phyloP scores from a whole-genome alignment of 148 eudicot species.

The Chenopodium quinoa region DNA sequence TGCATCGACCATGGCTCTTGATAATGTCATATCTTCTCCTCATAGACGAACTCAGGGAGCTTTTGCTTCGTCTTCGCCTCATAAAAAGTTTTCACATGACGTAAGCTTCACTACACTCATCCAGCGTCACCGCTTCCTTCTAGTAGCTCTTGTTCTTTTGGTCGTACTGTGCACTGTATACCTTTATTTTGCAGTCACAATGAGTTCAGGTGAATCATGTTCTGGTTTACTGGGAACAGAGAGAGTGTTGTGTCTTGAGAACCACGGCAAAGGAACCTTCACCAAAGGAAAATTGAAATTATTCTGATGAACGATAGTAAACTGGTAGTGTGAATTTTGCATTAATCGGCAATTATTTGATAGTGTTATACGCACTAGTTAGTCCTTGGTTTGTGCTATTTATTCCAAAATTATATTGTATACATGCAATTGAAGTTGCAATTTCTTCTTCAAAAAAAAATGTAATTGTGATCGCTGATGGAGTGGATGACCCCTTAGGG shows the following conservation, averaged over 20 bases:
- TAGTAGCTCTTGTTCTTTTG: constrained; percentile 74
- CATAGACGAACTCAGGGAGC: constrained; percentile 68
- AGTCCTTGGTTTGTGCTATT: constrained; percentile 13
- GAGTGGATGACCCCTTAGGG: neutral
- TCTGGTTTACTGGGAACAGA: constrained; percentile 54
- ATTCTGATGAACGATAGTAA: constrained; percentile 23
- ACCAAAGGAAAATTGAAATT: constrained; percentile 64
- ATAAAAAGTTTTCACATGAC: constrained; percentile 42
- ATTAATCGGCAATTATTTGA: constrained; percentile 4
- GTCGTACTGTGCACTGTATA: constrained; percentile 73
- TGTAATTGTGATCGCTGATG: constrained; percentile 1
- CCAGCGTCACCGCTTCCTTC: constrained; percentile 78
- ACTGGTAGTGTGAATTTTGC: neutral
- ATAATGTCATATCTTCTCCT: constrained; percentile 60
- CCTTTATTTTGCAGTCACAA: constrained; percentile 84
- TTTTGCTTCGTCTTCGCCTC: constrained; percentile 35
- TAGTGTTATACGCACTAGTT: neutral
- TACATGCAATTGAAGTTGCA: constrained; percentile 8
- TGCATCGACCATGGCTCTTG: constrained; percentile 50
- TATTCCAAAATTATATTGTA: constrained; percentile 15
- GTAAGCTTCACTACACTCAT: constrained; percentile 62
- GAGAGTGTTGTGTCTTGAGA: constrained; percentile 53
- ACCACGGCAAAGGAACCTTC: constrained; percentile 44
- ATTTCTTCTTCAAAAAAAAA: neutral
- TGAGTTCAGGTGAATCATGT: constrained; percentile 50